A percentile compares a stretch with the other conserved stretches of the same genome.
These are phyloP conservation scores for Coelastrella sp. DNA, from an alignment of 139 green algal genomes.

Conservation along the genomic window DNA sequence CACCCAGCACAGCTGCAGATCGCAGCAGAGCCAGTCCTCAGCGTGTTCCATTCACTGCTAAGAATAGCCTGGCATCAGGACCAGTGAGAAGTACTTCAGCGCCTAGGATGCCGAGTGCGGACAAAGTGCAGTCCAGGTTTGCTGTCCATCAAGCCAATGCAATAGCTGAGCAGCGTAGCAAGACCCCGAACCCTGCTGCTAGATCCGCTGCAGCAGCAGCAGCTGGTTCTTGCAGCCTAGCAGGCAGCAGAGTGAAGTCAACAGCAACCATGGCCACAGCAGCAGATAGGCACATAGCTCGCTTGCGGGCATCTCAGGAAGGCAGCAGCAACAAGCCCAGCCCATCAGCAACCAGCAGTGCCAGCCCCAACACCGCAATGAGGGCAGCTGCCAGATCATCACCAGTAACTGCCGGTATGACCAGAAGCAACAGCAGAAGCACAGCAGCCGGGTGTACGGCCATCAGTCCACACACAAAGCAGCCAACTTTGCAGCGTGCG, in stretches of 20 bases:
- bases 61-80: neutral
- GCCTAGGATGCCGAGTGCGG: constrained; percentile 25
- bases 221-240: neutral
- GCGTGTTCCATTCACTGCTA: constrained; percentile 8
- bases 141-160: constrained; percentile 12
- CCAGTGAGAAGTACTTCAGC: constrained; percentile 20
- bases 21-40: constrained; percentile 6
- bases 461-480: too few species aligned
- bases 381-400: neutral
- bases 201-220: neutral
- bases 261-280: neutral
- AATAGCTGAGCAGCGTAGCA: constrained; percentile 31
- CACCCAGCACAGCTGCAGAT: neutral
- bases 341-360: neutral
- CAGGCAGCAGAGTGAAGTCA: neutral
- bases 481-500: neutral
- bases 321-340: neutral
- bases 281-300: neutral
- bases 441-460: neutral
- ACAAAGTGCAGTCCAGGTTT: constrained; percentile 34
- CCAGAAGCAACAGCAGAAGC: neutral
- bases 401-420: neutral
- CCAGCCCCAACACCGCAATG: constrained; percentile 9
- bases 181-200: constrained; percentile 15
- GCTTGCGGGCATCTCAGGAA: constrained; percentile 3